These are phyloP conservation scores for Penicillium frequentans DNA, from an alignment of 2,329 filamentous ascomycete genomes.

Conservation along the genomic window DNA sequence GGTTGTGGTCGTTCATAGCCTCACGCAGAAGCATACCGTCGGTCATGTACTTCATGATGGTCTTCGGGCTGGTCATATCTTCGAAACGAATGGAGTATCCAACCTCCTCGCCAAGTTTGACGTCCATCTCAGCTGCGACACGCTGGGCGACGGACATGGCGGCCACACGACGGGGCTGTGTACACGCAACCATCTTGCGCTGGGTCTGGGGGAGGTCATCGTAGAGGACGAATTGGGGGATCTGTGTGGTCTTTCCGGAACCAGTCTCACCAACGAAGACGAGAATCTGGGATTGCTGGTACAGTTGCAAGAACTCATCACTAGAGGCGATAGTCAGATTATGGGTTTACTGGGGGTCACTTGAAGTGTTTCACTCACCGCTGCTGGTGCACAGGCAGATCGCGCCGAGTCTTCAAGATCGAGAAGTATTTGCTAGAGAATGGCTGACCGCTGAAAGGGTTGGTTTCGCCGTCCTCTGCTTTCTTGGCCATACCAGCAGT, in stretches of 20 bases:
- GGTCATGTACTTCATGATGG: constrained; percentile 98
- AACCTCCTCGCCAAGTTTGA: constrained; percentile 87
- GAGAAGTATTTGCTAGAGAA: constrained; percentile 85
- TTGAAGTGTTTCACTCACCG: constrained; percentile 53
- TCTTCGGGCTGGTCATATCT: constrained; percentile 84
- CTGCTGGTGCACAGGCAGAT: constrained; percentile 89
- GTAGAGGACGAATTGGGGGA: constrained; percentile 96
- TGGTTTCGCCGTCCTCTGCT: constrained; percentile 77
- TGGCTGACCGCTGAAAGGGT: constrained; percentile 77
- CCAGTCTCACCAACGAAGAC: constrained; percentile 99
- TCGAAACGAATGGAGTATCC: constrained; percentile 99
- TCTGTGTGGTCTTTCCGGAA: constrained; percentile 99
- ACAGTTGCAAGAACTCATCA: constrained; percentile 89
- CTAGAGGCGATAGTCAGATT: constrained; percentile 42
- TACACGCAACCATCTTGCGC: constrained; percentile 92
- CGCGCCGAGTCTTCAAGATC: constrained; percentile 79
- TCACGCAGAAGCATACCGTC: constrained; percentile 97
- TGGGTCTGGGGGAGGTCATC: constrained; percentile 88
- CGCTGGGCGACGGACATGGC: constrained; percentile 98
- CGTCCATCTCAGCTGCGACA: constrained; percentile 96
- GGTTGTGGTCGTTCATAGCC: constrained; percentile 91
- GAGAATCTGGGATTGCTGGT: constrained; percentile 91
- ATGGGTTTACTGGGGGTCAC: neutral
- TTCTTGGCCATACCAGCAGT: constrained; percentile 71
- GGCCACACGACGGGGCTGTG: constrained; percentile 93